Base-by-base conservation (phyloP, 257 asterid species). In the Thymus quinquecostatus region DNA sequence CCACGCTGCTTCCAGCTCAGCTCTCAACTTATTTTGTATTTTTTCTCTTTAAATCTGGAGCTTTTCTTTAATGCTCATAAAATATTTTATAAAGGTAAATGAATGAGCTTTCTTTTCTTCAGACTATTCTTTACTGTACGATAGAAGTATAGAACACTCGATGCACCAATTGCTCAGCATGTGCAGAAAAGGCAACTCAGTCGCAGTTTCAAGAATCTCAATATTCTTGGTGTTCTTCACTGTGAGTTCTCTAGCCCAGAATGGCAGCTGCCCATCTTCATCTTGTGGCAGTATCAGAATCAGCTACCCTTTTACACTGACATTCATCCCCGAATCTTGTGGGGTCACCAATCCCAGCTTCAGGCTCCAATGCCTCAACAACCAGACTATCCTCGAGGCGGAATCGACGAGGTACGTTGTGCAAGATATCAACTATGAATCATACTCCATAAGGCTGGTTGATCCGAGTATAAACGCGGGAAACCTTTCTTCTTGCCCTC, bases 261-360 rank as follows among this genome's bases (percentile, higher is more conserved):
- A 11, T 41, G 67, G 27, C 11, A 66, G 45, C 61, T 84, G 89
- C 65, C 65, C 81, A 4, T 32, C 81, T 21, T 81, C 84, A 27
- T 82, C 80, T 5, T 85, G 90, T 54, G 90, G 88, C 14, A 69
- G 53, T 11, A 58, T 80, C 55, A 71, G 69, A 80, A 78, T 85
- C 44, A 76, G 78, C 47, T 80, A 63, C 78, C 90, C 90, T 71
- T 85, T 76, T 30, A 60, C 82, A 64, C 38, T 78, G 57, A 71
- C 45, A 61, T 10, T 21, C 6, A 0, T 68, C 71, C 60, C 84
- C 83, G 2, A 56, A 14, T 64, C 79, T 29, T 85, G 90, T 38
- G 87, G 87, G 1, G 65, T 57, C 70, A 30, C 64, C 66, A 14
- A 75, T 13, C 80, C 86, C 64, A 47, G 11, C 40, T 82, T 75